These are phyloP conservation scores for Thalassiosira hispida DNA, from an alignment of 352 stramenopile genomes.

Conservation along the genomic window DNA sequence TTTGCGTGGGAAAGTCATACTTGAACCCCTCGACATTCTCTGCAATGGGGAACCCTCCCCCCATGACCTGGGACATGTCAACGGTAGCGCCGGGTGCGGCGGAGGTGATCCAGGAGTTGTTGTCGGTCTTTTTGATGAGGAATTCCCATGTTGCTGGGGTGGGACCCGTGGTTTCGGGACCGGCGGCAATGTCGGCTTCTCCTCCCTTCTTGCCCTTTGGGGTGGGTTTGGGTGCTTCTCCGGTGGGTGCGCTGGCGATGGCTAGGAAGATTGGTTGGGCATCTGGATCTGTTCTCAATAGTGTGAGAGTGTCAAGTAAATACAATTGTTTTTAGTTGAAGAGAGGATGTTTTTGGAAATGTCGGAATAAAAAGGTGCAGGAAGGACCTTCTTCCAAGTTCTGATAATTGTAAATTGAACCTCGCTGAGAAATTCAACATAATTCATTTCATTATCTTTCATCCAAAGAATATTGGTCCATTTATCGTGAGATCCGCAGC, in stretches of 20 bases:
- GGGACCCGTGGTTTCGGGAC: slow-evolving; percentile 17
- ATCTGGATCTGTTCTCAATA: slow-evolving; percentile 40
- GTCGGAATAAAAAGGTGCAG: too few species aligned
- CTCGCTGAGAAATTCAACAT: too few species aligned
- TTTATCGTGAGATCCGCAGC: too few species aligned
- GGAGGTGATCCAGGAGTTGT: slow-evolving; percentile 73
- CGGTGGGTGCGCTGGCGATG: slow-evolving; percentile 69
- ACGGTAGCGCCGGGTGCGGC: slow-evolving; percentile 35
- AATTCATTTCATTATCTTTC: too few species aligned
- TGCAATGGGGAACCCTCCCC: slow-evolving; percentile 71
- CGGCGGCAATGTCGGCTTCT: slow-evolving; percentile 39
- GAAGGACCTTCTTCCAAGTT: too few species aligned
- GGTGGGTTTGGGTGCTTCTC: slow-evolving; percentile 26
- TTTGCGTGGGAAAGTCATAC: slow-evolving; percentile 84
- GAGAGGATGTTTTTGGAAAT: background rate
- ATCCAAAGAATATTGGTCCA: too few species aligned
- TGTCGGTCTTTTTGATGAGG: slow-evolving; percentile 80
- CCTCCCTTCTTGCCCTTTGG: slow-evolving; percentile 18
- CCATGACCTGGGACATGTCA: slow-evolving; percentile 79
- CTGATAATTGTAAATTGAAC: too few species aligned
- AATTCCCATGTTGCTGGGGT: slow-evolving; percentile 66
- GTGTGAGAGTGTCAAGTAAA: background rate
- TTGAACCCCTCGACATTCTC: slow-evolving; percentile 81
- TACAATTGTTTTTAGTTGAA: background rate
- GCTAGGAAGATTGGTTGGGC: slow-evolving; percentile 79